Evolutionary conservation across 345 rosid genomes (phyloP).

Genomic region (Fremontodendron californicum): DNA sequence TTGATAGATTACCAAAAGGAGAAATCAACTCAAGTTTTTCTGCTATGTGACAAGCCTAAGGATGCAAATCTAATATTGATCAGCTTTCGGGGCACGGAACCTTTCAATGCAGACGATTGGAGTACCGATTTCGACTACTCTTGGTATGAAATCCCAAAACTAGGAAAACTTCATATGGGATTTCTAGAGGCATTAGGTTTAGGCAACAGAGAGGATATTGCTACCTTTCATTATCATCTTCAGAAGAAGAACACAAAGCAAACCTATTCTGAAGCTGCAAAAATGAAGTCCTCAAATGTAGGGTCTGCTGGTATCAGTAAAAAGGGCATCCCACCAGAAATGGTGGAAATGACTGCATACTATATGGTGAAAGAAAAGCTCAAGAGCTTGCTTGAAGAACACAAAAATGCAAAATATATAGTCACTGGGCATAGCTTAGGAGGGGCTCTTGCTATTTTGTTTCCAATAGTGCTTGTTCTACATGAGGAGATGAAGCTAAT

Average conservation of each 20-base stretch:
- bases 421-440: constrained; percentile 91
- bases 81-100: constrained; percentile 86
- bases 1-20: constrained; percentile 65
- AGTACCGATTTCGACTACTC: constrained; percentile 77
- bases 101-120: constrained; percentile 86
- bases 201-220: constrained; percentile 48
- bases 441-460: constrained; percentile 76
- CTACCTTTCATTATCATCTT: constrained; percentile 43
- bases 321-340: constrained; percentile 24
- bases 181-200: constrained; percentile 86
- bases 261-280: neutral
- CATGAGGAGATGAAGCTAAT: constrained; percentile 58
- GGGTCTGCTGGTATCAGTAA: neutral
- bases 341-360: constrained; percentile 53
- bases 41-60: constrained; percentile 60
- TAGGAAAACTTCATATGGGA: constrained; percentile 79
- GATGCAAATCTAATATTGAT: constrained; percentile 74
- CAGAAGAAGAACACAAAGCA: constrained; percentile 10
- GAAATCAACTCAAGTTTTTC: constrained; percentile 67
- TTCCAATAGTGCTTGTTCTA: constrained; percentile 55
- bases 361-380: constrained; percentile 48
- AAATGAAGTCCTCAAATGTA: neutral
- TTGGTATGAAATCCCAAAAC: constrained; percentile 62
- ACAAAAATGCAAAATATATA: constrained; percentile 59
- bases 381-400: constrained; percentile 52